These are phyloP conservation scores for Vitis hybrid DNA, from an alignment of 177 flowering plant species.

Conservation along the genomic window DNA sequence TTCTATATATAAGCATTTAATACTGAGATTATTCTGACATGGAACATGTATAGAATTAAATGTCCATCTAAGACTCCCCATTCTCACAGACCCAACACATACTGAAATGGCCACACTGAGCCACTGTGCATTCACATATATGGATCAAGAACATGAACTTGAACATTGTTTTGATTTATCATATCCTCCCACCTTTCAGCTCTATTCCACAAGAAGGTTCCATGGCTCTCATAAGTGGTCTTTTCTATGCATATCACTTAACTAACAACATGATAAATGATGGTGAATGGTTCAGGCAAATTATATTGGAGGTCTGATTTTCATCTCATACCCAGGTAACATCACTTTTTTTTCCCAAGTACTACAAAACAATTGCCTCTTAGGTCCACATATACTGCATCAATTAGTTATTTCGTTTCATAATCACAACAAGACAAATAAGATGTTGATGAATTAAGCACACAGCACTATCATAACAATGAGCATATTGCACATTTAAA, in stretches of 20 bases:
- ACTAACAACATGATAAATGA: neutral
- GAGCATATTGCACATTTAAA: no score
- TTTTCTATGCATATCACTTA: neutral
- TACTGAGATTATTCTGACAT: neutral
- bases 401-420: neutral
- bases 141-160: neutral
- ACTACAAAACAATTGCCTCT: neutral
- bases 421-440: neutral
- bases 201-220: neutral
- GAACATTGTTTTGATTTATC: neutral
- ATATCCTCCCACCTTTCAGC: neutral
- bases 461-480: no score
- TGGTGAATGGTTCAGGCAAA: neutral
- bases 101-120: neutral
- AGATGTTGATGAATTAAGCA: no score
- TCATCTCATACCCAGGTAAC: neutral
- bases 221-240: neutral
- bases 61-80: neutral
- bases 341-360: neutral
- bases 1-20: neutral
- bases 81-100: neutral
- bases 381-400: neutral
- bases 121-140: neutral
- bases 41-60: neutral
- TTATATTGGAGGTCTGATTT: neutral